These are phyloP conservation scores for Pichia deserticola DNA, from an alignment of 805 yeast genomes.

Conservation along the genomic window DNA sequence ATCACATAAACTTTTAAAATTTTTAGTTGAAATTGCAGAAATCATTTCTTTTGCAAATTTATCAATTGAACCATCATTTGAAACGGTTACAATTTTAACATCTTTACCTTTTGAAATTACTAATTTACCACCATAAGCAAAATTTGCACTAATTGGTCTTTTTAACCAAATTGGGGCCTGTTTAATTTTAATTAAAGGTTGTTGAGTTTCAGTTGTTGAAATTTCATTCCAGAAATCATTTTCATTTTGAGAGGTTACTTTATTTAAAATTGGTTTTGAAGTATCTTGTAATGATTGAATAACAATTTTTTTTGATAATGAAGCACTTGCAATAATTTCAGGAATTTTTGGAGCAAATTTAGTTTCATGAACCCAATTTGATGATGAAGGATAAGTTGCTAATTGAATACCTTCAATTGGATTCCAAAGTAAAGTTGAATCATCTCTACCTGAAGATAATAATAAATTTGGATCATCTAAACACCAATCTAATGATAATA, in stretches of 20 bases:
- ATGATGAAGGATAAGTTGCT: constrained; percentile 85
- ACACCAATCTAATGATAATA: constrained; percentile 92
- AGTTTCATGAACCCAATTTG: constrained; percentile 90
- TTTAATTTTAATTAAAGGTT: constrained; percentile 59
- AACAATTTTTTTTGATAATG: constrained; percentile 75
- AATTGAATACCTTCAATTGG: constrained; percentile 65
- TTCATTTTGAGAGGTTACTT: constrained; percentile 40
- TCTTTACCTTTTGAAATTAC: constrained; percentile 38
- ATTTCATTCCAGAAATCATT: constrained; percentile 83
- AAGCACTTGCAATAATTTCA: constrained; percentile 80
- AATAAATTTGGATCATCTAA: constrained; percentile 67
- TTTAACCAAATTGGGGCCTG: constrained; percentile 91
- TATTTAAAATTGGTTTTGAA: constrained; percentile 43
- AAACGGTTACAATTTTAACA: constrained; percentile 25
- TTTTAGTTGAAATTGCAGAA: constrained; percentile 49
- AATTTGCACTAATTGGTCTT: constrained; percentile 63
- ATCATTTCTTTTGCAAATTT: constrained; percentile 36
- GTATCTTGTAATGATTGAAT: constrained; percentile 89
- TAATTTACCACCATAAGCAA: constrained; percentile 92
- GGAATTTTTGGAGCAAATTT: constrained; percentile 85
- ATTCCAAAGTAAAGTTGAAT: constrained; percentile 83
- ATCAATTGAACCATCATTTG: constrained; percentile 30
- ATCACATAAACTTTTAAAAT: constrained; percentile 49
- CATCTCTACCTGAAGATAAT: constrained; percentile 90
- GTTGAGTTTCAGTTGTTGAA: constrained; percentile 59